These are phyloP conservation scores for Solanum chiquidenum DNA, from an alignment of 257 asterid species.

Conservation along the genomic window DNA sequence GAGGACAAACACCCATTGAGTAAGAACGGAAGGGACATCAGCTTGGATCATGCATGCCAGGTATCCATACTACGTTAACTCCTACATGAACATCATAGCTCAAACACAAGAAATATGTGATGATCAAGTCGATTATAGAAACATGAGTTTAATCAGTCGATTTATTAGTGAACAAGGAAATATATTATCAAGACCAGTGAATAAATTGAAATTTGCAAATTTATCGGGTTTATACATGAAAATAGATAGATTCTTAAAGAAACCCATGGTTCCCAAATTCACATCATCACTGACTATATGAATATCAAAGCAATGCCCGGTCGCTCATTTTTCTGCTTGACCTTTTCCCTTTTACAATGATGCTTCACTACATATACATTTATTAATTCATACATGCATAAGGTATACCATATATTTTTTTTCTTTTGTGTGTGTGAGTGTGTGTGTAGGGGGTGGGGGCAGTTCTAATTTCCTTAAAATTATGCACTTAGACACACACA, in stretches of 20 bases:
- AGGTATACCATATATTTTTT: background rate
- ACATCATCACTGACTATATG: background rate
- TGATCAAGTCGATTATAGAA: background rate
- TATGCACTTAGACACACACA: background rate
- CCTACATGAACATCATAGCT: background rate
- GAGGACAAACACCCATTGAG: background rate
- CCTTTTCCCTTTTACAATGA: background rate
- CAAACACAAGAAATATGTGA: background rate
- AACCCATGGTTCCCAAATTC: background rate
- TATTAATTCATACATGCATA: background rate
- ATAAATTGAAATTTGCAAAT: background rate
- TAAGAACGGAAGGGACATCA: background rate
- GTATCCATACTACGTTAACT: background rate
- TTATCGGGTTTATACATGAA: background rate
- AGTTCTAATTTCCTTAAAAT: background rate
- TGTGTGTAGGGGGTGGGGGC: background rate
- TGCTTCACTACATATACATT: background rate
- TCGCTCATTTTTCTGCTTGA: background rate
- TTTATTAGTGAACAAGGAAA: background rate
- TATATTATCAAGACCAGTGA: background rate
- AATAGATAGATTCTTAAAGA: background rate
- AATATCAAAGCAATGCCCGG: background rate
- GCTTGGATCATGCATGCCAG: background rate
- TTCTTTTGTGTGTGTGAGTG: background rate
- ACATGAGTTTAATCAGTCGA: background rate